Evolutionary conservation across 768 basidiomycete genomes (phyloP).

Genomic region (Mycena leptocephala): DNA sequence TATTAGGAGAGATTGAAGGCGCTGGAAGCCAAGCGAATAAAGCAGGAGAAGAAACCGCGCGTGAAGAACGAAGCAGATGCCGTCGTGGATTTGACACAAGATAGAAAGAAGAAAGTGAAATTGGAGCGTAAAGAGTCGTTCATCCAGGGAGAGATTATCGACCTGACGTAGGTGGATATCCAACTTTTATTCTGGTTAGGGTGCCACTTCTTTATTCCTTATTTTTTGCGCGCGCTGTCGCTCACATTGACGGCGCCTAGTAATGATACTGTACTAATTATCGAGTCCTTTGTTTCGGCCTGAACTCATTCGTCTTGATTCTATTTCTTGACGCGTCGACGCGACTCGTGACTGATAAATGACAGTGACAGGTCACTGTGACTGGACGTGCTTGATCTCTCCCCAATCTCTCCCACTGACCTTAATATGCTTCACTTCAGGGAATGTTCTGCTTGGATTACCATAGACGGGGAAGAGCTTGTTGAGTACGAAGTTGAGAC

Average conservation of each 20-base stretch:
- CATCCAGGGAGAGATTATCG: slow-evolving; percentile 11
- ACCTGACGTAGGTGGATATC: slow-evolving; percentile 29
- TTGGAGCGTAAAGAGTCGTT: neutral
- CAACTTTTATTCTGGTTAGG: too few relatives aligned
- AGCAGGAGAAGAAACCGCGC: slow-evolving; percentile 8
- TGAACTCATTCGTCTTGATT: too few relatives aligned
- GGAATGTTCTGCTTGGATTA: slow-evolving; percentile 20
- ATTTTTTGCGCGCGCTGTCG: too few relatives aligned
- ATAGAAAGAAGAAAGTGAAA: slow-evolving; percentile 11
- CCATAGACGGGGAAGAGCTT: slow-evolving; percentile 13
- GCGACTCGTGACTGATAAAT: too few relatives aligned
- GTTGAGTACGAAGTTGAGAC: slow-evolving; percentile 14
- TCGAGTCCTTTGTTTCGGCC: too few relatives aligned
- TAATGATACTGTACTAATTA: too few relatives aligned
- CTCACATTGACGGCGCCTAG: too few relatives aligned
- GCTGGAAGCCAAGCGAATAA: neutral
- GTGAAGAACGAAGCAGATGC: neutral
- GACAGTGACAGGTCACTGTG: too few relatives aligned
- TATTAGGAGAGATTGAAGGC: slow-evolving; percentile 1
- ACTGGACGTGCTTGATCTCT: neutral
- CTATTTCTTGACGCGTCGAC: too few relatives aligned
- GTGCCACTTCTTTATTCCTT: too few relatives aligned
- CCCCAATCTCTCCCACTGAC: too few relatives aligned
- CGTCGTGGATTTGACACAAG: slow-evolving; percentile 21
- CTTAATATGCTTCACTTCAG: neutral